These are phyloP conservation scores for Omphalotus guepiniiformis DNA, from an alignment of 768 basidiomycete genomes.

Conservation along the genomic window DNA sequence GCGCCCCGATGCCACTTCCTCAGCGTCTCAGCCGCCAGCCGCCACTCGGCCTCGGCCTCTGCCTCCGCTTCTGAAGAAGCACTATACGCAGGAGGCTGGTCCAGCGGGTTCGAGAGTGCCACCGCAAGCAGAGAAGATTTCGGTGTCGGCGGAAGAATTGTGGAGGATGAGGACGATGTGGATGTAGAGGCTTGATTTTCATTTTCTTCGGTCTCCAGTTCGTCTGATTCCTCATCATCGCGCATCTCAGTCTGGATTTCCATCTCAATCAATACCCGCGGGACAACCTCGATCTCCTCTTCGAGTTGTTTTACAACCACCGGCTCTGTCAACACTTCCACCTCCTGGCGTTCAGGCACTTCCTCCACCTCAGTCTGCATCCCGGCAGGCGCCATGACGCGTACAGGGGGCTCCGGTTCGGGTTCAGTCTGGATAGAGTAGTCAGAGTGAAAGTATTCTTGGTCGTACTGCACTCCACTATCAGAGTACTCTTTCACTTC, in stretches of 20 bases:
- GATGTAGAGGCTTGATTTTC: slow-evolving; percentile 43
- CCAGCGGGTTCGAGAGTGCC: slow-evolving; percentile 29
- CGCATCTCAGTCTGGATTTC: slow-evolving; percentile 62
- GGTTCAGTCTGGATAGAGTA: slow-evolving; percentile 58
- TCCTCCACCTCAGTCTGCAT: too few relatives aligned
- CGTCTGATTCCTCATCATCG: slow-evolving; percentile 30
- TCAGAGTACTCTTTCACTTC: slow-evolving; percentile 77
- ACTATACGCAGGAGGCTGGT: slow-evolving; percentile 69
- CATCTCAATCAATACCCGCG: slow-evolving; percentile 43
- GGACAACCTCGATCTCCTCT: slow-evolving; percentile 11
- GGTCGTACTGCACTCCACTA: slow-evolving; percentile 66
- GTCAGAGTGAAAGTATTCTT: slow-evolving; percentile 35
- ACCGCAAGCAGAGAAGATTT: slow-evolving; percentile 40
- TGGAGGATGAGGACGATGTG: slow-evolving; percentile 70
- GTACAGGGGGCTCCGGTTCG: slow-evolving; percentile 23
- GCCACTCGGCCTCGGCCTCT: slow-evolving; percentile 46
- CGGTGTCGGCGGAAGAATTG: slow-evolving; percentile 67
- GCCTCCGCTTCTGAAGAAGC: slow-evolving; percentile 40
- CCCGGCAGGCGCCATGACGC: too few relatives aligned
- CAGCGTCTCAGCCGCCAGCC: slow-evolving; percentile 53
- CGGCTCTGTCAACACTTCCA: neutral
- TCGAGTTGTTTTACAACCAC: neutral
- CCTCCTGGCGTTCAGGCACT: too few relatives aligned
- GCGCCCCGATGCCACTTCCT: slow-evolving; percentile 70
- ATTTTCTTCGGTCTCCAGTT: too few relatives aligned